A percentile compares a stretch with the other conserved stretches of the same genome.
Evolutionary conservation across 2,329 filamentous ascomycete species (phyloP).

Genomic region (Ceratocystis alfenasii): DNA sequence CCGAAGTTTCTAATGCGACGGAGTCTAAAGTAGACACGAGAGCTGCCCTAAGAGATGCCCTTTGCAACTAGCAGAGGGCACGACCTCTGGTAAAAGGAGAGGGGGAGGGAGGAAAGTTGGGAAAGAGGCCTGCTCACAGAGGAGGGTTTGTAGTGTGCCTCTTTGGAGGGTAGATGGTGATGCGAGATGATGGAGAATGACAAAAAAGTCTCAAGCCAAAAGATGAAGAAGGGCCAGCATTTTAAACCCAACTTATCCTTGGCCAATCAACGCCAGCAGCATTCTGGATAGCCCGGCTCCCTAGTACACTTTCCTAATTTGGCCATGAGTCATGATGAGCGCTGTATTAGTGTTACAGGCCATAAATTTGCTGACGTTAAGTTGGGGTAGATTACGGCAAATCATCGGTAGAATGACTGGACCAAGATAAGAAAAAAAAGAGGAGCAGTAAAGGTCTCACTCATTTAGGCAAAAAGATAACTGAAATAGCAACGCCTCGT

Average conservation of each 20-base stretch:
- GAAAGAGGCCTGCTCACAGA: background rate
- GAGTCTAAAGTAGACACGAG: slow-evolving; percentile 21
- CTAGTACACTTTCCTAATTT: background rate
- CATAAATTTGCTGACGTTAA: background rate
- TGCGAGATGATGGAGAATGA: slow-evolving; percentile 17
- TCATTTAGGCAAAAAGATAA: background rate
- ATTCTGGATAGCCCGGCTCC: background rate
- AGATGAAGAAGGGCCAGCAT: background rate
- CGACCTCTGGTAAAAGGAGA: slow-evolving; percentile 16
- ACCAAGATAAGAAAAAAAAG: background rate
- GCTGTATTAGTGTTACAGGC: background rate
- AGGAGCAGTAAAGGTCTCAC: background rate
- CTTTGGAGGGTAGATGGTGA: slow-evolving; percentile 11
- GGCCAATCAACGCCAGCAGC: background rate
- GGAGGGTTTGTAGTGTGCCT: slow-evolving; percentile 8
- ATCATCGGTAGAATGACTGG: background rate
- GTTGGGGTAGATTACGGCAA: background rate
- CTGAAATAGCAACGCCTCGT: slow-evolving; percentile 19
- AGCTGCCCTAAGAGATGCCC: slow-evolving; percentile 16
- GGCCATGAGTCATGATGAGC: slow-evolving; percentile 15
- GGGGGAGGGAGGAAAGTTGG: background rate
- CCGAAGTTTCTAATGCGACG: slow-evolving; percentile 10
- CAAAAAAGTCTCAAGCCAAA: background rate
- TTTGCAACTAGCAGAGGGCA: slow-evolving; percentile 19
- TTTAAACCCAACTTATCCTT: slow-evolving; percentile 5